Evolutionary conservation across 306 rosid species (phyloP), one percentile per base, ranked within the genome.

Genomic region (Citrullus amarus): DNA sequence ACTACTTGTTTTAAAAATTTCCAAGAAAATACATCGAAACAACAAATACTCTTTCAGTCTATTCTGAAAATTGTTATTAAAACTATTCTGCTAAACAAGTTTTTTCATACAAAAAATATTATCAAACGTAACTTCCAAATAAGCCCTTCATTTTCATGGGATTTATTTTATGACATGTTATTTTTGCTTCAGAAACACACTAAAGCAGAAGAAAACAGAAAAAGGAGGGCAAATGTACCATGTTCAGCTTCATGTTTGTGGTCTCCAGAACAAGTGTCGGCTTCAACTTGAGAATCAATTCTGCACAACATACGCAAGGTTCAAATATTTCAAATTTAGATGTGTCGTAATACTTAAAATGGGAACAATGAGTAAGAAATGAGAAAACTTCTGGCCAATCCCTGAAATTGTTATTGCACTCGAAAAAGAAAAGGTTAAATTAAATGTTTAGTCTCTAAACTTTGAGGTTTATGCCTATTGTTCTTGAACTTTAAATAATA

Each of bases 221-320:
- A 59, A 36, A 10, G 48, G 78, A 79, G 43, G 70, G 67, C 71
- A 70, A 69, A 22, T 38, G 70, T 90, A 93, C 96, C 97, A 20
- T 88, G 87, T 80, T 87, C 88, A 70, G 39, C 15, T 79, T 86
- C 90, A 81, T 87, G 85, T 57, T 80, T 83, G 82, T 90, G 90
- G 83, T 84, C 77, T 32, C 85, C 75, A 53, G 91, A 76, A 81
- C 85, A 86, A 65, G 89, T 78, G 63, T 87, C 89, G 79, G 86
- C 92, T 57, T 82, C 90, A 82, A 91, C 91, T 75, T 90, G 90
- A 78, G 88, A 83, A 75, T 90, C 97, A 79, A 90, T 88, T 87
- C 98, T 93, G 91, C 84, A 87, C 72, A 83, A 85, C 68, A 83
- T 76, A 79, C 51, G 39, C 67, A 60, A 28, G 20, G 75, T 54